Evolutionary conservation across 768 basidiomycete species (phyloP), one percentile per base, ranked within the genome.

Genomic region (Hypholoma sublateritium): DNA sequence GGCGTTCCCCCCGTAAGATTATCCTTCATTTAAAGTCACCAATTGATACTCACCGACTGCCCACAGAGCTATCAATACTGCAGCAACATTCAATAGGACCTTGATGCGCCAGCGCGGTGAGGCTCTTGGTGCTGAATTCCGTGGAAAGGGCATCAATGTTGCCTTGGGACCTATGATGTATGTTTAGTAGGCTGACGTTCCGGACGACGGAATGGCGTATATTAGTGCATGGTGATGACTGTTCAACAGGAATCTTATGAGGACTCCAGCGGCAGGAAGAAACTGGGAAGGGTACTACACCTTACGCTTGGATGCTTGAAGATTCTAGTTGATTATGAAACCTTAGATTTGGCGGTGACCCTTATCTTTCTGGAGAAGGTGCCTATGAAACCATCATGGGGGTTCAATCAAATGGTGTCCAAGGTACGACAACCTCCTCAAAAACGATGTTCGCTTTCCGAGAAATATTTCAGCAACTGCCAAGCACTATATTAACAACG

Each of bases 111-210:
- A 77, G 47, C 75, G 86, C 36, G 86, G 82, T 11, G 67, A 66
- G 16, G 82, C 82, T 0, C 77, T 88, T 66, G 87, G 86, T 1
- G 66, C 74, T 21, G 88, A 89, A 65, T 83, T 83, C 70, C 74
- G 73, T 44, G 82, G 79, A 39, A 84, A 86, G 67, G 87, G 87
- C 22, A 77, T 84, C 8, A 66, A 87, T 67, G 77, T 82, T 50
- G 77, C 72, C 8, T 70, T 83, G 16, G 80, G 79, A 1, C 82
- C 82, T 1, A 76, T 76, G 70, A 82, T 81, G 79, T 77, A 56
- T 7, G 73, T 67, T 4, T 8, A 8, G 17, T 7, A 53, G 36
- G 12, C 14, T 19, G 9, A 12, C 2, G 3, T 41, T 25, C 24
- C 28, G 9, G n/a, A n/a, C n/a, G n/a, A n/a, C n/a, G n/a, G 28